A percentile compares a stretch with the other conserved stretches of the same genome.
phyloP scores from a whole-genome alignment of 2,329 filamentous ascomycete genomes.

The Cryphonectria radicalis region DNA sequence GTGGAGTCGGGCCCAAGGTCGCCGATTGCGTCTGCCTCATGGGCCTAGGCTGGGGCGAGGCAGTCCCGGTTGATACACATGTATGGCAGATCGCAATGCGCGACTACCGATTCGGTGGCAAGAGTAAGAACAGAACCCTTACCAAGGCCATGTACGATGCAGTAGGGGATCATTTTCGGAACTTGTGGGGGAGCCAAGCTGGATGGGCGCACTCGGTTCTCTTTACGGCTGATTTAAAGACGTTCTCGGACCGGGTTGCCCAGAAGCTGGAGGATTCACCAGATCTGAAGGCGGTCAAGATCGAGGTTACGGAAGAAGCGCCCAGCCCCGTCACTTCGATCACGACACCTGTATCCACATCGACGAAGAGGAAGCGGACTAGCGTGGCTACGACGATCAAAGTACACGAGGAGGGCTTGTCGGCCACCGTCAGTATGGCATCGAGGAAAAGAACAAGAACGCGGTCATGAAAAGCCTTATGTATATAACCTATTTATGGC shows the following conservation, averaged over 20 bases:
- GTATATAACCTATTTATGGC: not conserved
- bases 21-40: constrained; percentile 96
- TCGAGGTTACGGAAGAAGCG: constrained; percentile 36
- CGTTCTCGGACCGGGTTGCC: constrained; percentile 71
- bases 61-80: constrained; percentile 95
- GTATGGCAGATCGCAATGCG: constrained; percentile 98
- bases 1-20: constrained; percentile 95
- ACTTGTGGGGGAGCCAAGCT: constrained; percentile 88
- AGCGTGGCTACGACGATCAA: constrained; percentile 25
- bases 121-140: constrained; percentile 75
- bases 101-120: constrained; percentile 90
- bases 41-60: constrained; percentile 93
- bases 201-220: constrained; percentile 98
- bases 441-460: constrained; percentile 13
- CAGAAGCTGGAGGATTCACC: constrained; percentile 31
- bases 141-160: constrained; percentile 89
- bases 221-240: constrained; percentile 88
- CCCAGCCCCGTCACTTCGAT: constrained; percentile 2
- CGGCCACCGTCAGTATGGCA: not conserved
- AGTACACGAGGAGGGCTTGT: constrained; percentile 23
- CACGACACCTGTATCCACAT: constrained; percentile 1
- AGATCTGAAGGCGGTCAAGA: constrained; percentile 32
- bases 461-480: not conserved
- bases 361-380: constrained; percentile 30
- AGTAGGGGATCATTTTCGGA: constrained; percentile 86